Percentiles rank a stretch among this genome's conserved stretches.
Conservation (phyloP, 768 basidiomycete genomes). For the Megacollybia marginata region DNA sequence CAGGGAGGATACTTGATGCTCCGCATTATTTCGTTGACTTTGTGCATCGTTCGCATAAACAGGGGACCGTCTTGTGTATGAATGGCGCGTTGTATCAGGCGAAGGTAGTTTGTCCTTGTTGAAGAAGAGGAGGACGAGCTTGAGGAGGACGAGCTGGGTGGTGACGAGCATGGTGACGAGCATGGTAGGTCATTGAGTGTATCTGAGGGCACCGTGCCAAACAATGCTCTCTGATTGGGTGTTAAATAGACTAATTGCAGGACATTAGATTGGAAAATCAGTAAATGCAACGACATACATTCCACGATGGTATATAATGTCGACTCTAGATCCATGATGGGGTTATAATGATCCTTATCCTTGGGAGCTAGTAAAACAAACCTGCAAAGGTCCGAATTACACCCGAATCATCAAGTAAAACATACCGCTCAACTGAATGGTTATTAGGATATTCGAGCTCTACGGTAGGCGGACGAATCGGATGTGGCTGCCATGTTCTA, state of each 20-base stretch:
- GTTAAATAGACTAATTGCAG: conserved; percentile 53
- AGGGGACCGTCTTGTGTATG: conserved; percentile 63
- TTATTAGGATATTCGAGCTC: conserved; percentile 78
- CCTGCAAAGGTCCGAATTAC: conserved; percentile 25
- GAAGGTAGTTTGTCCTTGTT: conserved; percentile 34
- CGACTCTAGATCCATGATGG: conserved; percentile 71
- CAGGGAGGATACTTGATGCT: conserved; percentile 58
- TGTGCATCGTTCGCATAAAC: conserved; percentile 54
- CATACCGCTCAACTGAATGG: conserved; percentile 60
- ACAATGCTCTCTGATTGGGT: conserved; percentile 52
- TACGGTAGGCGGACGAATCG: conserved; percentile 55
- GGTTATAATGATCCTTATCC: conserved; percentile 84
- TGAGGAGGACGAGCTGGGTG: conserved; percentile 11
- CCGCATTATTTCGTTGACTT: conserved; percentile 56
- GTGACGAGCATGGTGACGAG: conserved; percentile 24
- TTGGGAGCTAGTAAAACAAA: conserved; percentile 74
- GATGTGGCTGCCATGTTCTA: conserved; percentile 54
- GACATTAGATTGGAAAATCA: conserved; percentile 6
- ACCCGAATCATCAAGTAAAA: conserved; percentile 1
- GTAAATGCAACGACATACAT: conserved; percentile 32
- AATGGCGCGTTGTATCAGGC: conserved; percentile 63
- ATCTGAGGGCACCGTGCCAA: conserved; percentile 58
- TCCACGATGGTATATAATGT: conserved; percentile 67
- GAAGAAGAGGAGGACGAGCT: conserved; percentile 18
- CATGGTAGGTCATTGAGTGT: conserved; percentile 28